Conservation (phyloP, 257 asterid species). For the Fraxinus americana region DNA sequence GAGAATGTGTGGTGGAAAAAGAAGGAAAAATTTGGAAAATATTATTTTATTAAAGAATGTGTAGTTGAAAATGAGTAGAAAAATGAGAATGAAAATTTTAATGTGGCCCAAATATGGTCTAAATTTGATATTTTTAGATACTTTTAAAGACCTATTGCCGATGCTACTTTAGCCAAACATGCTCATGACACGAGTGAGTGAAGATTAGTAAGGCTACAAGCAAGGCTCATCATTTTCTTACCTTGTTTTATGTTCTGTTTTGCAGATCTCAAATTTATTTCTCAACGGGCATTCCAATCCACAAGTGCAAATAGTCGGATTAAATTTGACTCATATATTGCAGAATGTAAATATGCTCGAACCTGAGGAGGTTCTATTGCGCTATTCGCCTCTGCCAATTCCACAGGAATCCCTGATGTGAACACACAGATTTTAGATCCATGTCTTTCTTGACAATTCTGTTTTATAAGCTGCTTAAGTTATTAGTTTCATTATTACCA, state of each 20-base stretch:
- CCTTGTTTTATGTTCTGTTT: constrained; percentile 12
- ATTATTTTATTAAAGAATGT: too few species aligned
- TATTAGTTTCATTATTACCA: not conserved
- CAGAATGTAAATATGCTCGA: constrained; percentile 40
- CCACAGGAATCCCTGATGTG: not conserved
- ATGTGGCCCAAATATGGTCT: too few species aligned
- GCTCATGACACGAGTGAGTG: not conserved
- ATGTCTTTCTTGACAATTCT: not conserved
- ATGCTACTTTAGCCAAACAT: not conserved
- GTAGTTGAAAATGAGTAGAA: too few species aligned
- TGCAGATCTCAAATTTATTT: constrained; percentile 66
- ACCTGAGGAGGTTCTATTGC: constrained; percentile 45
- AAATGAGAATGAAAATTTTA: too few species aligned
- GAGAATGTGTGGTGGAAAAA: too few species aligned
- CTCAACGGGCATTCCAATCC: constrained; percentile 63
- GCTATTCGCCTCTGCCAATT: constrained; percentile 41
- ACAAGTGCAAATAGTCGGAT: constrained; percentile 55
- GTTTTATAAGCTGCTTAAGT: not conserved
- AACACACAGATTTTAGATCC: not conserved
- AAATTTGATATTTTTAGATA: too few species aligned
- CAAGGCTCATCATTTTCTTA: not conserved
- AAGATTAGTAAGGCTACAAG: not conserved
- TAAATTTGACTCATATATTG: constrained; percentile 35
- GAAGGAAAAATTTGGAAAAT: too few species aligned
- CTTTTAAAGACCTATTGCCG: too few species aligned